A percentile compares a stretch with the other conserved stretches of the same genome.
Conservation (phyloP, 805 yeast species). For the Myxozyma mucilagina region DNA sequence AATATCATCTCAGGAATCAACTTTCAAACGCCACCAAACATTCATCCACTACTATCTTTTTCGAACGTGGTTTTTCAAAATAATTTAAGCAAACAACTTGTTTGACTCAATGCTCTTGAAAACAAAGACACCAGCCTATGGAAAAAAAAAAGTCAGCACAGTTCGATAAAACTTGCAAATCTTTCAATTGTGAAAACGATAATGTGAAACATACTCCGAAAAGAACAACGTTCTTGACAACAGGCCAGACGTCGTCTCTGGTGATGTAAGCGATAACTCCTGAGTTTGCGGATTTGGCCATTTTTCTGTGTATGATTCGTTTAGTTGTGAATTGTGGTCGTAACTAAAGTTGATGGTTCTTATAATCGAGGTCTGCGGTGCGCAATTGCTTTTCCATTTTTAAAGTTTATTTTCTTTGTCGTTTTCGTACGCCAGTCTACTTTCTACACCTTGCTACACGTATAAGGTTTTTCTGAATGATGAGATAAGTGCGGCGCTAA, state of each 20-base stretch:
- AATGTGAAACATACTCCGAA: slow-evolving; percentile 15
- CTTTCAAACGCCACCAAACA: too few species aligned
- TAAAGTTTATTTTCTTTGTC: too few species aligned
- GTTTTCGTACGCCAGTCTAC: too few species aligned
- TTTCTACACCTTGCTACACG: too few species aligned
- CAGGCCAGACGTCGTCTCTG: slow-evolving; percentile 26
- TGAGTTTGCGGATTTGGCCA: slow-evolving; percentile 11
- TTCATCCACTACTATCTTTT: not conserved
- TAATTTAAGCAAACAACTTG: slow-evolving; percentile 9
- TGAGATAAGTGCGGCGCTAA: too few species aligned
- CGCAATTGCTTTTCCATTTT: not conserved
- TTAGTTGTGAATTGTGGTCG: too few species aligned
- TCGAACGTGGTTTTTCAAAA: not conserved
- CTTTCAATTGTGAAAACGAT: not conserved
- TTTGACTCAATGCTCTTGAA: slow-evolving; percentile 11
- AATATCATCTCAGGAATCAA: too few species aligned
- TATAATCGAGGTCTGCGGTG: too few species aligned
- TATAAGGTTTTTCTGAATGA: too few species aligned
- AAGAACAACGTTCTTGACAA: slow-evolving; percentile 17
- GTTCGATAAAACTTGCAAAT: not conserved
- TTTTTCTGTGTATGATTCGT: not conserved
- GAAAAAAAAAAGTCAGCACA: not conserved
- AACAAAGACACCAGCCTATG: slow-evolving; percentile 16
- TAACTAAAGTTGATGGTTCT: too few species aligned
- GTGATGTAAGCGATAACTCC: slow-evolving; percentile 8